phyloP scores from a whole-genome alignment of 176 grass and related monocot genomes.

The Bromus sterilis region DNA sequence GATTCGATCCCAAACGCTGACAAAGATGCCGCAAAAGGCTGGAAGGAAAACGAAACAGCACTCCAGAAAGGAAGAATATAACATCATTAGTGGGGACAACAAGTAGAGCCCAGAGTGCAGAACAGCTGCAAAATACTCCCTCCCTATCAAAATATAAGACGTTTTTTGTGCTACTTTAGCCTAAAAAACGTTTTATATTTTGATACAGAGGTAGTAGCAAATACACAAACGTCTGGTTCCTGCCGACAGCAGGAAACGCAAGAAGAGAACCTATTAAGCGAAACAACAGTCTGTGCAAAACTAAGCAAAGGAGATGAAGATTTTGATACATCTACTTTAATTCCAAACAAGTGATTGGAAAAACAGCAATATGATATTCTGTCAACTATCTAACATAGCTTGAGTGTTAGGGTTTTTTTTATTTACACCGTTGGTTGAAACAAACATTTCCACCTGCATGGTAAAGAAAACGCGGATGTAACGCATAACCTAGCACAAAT shows the following conservation, averaged over 20 bases:
- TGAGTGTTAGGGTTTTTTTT: not conserved
- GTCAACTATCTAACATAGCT: not conserved
- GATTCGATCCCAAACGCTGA: not conserved
- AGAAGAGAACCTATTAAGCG: not conserved
- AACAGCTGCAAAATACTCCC: not conserved
- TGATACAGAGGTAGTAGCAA: no score
- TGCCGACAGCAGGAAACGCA: not conserved
- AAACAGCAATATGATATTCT: not conserved
- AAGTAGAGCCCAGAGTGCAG: not conserved
- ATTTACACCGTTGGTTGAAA: not conserved
- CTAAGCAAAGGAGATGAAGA: not conserved
- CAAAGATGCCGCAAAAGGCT: not conserved
- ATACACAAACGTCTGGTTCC: not conserved
- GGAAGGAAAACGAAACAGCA: not conserved
- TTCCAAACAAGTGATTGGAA: not conserved
- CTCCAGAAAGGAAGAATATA: not conserved
- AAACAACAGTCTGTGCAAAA: not conserved
- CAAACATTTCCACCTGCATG: not conserved
- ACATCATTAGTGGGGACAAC: not conserved
- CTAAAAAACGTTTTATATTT: no score
- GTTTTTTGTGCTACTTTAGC: no score
- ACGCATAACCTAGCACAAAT: not conserved
- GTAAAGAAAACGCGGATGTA: not conserved
- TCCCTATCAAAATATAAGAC: no score
- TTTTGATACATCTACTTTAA: not conserved